Base-by-base conservation (phyloP, 345 rosid genomes). In the Pseudoturritis turrita region DNA sequence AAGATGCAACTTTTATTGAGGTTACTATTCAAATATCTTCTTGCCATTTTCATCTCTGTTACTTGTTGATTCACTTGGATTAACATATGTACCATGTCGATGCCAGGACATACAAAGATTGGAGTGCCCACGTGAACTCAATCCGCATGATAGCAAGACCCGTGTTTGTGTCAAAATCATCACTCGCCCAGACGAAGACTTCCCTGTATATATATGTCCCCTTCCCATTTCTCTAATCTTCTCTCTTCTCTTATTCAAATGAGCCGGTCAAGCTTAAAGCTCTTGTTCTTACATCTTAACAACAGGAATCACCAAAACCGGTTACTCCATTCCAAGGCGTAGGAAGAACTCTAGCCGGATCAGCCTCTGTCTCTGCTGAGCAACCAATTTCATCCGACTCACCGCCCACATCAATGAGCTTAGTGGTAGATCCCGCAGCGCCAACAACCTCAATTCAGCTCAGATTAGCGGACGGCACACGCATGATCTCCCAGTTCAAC, bases 101-200 rank as follows among this genome's bases (percentile, higher is more conserved):
- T 68, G 53, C 15, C 9, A 92, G 98, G 77, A 79, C 73, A 75
- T 88, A 75, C 51, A 55, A 79, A 80, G 45, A 10, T 79, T 87
- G 14, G 80, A 79, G 77, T 87, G 86, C 53, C 92, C 96, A 7
- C 62, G 43, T 69, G 93, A 84, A 77, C 89, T 88, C 44, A 61
- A n/a, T n/a, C n/a, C n/a, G n/a, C n/a, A n/a, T n/a, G n/a, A n/a
- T n/a, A n/a, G n/a, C n/a, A n/a, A n/a, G n/a, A n/a, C n/a, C n/a
- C n/a, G n/a, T 64, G 4, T 82, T 79, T 77, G 83, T 64, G 68
- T 88, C 18, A 77, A 82, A 65, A 83, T 89, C 21, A 73, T 80
- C 67, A 81, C 74, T 70, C 85, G 84, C 45, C 14, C 31, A 70
- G 89, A 86, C 6, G 95, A 92, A 57, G 70, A 87, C 70, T 83